Conservation (phyloP, 768 basidiomycete species). For the Tulasnella sp. region DNA sequence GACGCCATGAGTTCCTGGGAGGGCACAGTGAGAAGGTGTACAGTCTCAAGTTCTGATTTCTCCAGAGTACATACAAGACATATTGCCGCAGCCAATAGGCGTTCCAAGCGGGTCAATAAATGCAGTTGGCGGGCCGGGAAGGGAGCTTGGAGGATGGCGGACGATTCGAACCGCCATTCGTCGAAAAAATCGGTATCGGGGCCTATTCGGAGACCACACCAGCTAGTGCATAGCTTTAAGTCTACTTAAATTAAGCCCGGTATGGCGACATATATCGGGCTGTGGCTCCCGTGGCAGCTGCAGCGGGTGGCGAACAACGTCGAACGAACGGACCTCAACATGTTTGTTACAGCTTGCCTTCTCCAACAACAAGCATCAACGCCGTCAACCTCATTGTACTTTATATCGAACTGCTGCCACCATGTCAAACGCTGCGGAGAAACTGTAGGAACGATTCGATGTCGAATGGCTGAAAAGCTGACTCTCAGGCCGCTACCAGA, state of each 20-base stretch:
- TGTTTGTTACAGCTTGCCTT: not conserved
- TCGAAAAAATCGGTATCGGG: too few species aligned
- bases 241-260: too few species aligned
- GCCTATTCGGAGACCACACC: too few species aligned
- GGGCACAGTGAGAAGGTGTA: not conserved
- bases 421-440: conserved; percentile 7
- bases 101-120: not conserved
- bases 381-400: not conserved
- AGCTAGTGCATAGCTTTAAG: too few species aligned
- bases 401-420: not conserved
- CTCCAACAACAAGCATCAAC: not conserved
- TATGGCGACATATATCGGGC: not conserved
- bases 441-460: not conserved
- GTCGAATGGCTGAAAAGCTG: not conserved
- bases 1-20: not conserved
- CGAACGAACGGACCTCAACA: not conserved
- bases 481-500: not conserved
- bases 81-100: not conserved
- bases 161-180: not conserved
- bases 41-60: not conserved
- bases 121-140: not conserved
- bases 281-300: not conserved
- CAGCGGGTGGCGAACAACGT: not conserved
- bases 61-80: not conserved
- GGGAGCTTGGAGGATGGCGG: not conserved